Evolutionary conservation across 495 filamentous ascomycete species (phyloP), one percentile per base, ranked within the genome.

Genomic region (Penicillium flavigenum): DNA sequence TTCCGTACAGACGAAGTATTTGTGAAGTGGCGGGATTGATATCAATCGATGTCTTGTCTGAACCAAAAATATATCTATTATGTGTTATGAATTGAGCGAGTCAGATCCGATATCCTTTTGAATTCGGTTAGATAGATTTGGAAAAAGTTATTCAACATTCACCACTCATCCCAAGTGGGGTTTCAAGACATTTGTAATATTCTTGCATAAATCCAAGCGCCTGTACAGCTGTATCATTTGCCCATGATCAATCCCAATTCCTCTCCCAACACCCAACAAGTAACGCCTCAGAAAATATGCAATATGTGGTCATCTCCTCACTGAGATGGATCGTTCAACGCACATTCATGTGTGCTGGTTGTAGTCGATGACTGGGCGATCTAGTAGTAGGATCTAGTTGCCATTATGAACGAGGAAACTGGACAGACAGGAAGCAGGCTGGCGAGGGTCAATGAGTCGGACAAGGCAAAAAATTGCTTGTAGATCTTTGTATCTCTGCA

Each of bases 1-100:
- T 98, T 96, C 69, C 86, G 93, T 63, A 98, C 93, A 11, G 93
- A 98, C 72, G 92, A 96, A 72, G 93, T 98, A 11, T 83, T 87
- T 61, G 87, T 97, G 31, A 87, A 90, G 70, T 98, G 93, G 93
- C 83, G 93, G 70, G 87, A 92, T 64, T 74, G 60, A 66, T 58
- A 49, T 59, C 11, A 7, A 29, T 44, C 11, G 12, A 29, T 44
- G 51, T 45, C 34, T 44, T 38, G 14, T 17, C 11, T 26, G 31
- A 24, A 6, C 31, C 12, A 24, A 54, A 38, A 66, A 38, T 22
- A 56, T 42, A 56, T 50, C n/a, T 41, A 60, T 68, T 5, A 70
- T 59, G 63, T 62, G 54, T 62, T 62, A 66, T 47, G 63, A 67
- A 58, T 44, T 53, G 34, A 58, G 44, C 31, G 51, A 49, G 34